These are phyloP conservation scores for Ophiostoma quercus DNA, from an alignment of 2,329 filamentous ascomycete species.

Conservation along the genomic window DNA sequence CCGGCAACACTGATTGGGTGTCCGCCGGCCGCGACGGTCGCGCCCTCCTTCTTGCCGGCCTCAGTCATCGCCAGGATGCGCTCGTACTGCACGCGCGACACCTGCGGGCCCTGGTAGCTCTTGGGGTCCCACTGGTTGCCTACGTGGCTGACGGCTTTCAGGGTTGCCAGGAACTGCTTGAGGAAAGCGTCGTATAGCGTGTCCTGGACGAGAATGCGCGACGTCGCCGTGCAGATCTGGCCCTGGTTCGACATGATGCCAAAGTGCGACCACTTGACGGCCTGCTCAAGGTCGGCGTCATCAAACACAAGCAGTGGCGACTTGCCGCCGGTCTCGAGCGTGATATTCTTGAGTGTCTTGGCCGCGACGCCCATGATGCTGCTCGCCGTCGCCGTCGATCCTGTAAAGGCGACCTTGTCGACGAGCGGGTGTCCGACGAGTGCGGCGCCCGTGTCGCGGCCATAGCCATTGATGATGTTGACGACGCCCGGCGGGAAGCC, in stretches of 20 bases:
- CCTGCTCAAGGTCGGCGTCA: slow-evolving; percentile 56
- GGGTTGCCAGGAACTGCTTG: slow-evolving; percentile 44
- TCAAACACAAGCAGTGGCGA: slow-evolving; percentile 54
- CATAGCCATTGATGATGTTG: slow-evolving; percentile 65
- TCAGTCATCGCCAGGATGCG: slow-evolving; percentile 56
- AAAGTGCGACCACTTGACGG: slow-evolving; percentile 48
- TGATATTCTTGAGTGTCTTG: slow-evolving; percentile 55
- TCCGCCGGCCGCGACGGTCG: slow-evolving; percentile 53
- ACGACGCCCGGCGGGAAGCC: slow-evolving; percentile 70
- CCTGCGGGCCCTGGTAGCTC: slow-evolving; percentile 53
- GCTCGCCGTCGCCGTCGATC: slow-evolving; percentile 60
- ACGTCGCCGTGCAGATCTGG: slow-evolving; percentile 70
- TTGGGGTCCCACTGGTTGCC: slow-evolving; percentile 55
- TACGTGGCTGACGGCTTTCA: slow-evolving; percentile 39
- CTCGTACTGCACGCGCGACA: slow-evolving; percentile 58
- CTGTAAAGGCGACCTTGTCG: slow-evolving; percentile 70
- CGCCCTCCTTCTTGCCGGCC: slow-evolving; percentile 53
- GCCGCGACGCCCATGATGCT: slow-evolving; percentile 63
- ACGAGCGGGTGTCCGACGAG: slow-evolving; percentile 59
- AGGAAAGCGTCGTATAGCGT: slow-evolving; percentile 57
- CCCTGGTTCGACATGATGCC: slow-evolving; percentile 64
- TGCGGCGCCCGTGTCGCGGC: slow-evolving; percentile 60
- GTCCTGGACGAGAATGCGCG: slow-evolving; percentile 62
- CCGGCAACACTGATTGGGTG: not conserved
- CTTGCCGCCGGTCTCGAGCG: slow-evolving; percentile 56